phyloP scores from a whole-genome alignment of 2,329 filamentous ascomycete species.

The Amylocarpus encephaloides region DNA sequence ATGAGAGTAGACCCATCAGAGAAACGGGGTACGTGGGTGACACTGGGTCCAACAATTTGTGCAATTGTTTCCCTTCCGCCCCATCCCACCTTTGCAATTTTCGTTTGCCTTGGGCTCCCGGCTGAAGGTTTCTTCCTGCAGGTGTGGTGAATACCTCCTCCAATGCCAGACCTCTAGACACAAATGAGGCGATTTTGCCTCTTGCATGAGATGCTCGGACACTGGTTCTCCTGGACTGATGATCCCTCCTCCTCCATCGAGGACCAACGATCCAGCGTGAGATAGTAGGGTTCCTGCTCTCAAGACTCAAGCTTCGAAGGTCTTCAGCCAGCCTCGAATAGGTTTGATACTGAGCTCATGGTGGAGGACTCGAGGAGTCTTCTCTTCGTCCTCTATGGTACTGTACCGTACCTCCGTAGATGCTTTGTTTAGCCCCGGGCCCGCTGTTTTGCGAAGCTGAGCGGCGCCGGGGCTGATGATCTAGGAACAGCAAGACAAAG shows the following conservation, averaged over 20 bases:
- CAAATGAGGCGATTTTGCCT: conserved; percentile 5
- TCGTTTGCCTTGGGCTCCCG: conserved; percentile 10
- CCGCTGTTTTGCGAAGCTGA: conserved; percentile 15
- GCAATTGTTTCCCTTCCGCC: conserved; percentile 12
- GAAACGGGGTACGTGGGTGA: no score
- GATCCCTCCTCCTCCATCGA: no score
- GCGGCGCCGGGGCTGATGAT: conserved; percentile 16
- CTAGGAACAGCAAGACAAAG: conserved; percentile 5
- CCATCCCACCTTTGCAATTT: conserved; percentile 9
- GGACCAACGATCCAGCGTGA: no score
- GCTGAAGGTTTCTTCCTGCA: neutral
- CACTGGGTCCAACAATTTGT: neutral
- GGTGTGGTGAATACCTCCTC: neutral
- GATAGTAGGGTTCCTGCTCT: no score
- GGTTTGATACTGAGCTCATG: no score
- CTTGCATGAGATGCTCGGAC: neutral
- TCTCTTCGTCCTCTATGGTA: no score
- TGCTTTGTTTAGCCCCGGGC: neutral
- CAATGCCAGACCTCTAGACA: neutral
- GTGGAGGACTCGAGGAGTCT: no score
- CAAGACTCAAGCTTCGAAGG: no score
- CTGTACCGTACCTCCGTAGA: neutral
- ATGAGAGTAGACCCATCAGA: neutral
- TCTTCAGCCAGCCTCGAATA: no score
- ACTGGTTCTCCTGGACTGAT: neutral